Base-by-base conservation (phyloP, 305 asterid species). In the Solanum hybrid region DNA sequence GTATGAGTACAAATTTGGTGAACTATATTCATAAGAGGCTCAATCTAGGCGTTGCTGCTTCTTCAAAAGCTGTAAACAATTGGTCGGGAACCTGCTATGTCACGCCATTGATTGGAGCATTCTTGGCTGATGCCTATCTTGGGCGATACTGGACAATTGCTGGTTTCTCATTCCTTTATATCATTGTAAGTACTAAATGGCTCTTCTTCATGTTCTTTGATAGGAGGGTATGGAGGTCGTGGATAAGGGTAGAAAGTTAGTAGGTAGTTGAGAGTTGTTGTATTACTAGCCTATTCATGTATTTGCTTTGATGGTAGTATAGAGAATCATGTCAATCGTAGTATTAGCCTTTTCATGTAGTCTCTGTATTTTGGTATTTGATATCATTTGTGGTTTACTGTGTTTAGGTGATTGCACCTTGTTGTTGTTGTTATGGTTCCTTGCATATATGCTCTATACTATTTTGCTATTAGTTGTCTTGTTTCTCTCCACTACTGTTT, bases 81-180 rank as follows among this genome's bases (percentile, higher is more conserved):
- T 96, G 97, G 98, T 91, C 94, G 0, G 98, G 98, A 26, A 96
- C 97, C 3, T 96, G 98, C 91, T 96, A 96, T 26, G 39, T 94
- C 83, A 96, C 97, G 11, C 98, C 98, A 5, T 90, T 96, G 33
- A 40, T 96, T 46, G 98, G 98, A 4, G 98, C 97, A 0, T 96
- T 96, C 87, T 83, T 95, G 4, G 98, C 97, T 26, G 98, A 95
- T 91, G 89, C 98, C 5, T 95, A 94, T 90, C 89, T 95, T 2
- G 98, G 98, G 3, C 86, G 97, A 93, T 96, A 92, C 71, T 91
- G 92, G 92, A 94, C 98, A 89, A 96, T 96, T 73, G 96, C 96
- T 40, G 51, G 79, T 26, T 96, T 95, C 89, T 93, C 93, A 22
- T 86, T 87, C 20, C 86, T 95, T 79, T 96, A 96, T 80, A 93